Base-by-base conservation (phyloP, 2,329 filamentous ascomycete species). In the Alternaria triticimaculans region DNA sequence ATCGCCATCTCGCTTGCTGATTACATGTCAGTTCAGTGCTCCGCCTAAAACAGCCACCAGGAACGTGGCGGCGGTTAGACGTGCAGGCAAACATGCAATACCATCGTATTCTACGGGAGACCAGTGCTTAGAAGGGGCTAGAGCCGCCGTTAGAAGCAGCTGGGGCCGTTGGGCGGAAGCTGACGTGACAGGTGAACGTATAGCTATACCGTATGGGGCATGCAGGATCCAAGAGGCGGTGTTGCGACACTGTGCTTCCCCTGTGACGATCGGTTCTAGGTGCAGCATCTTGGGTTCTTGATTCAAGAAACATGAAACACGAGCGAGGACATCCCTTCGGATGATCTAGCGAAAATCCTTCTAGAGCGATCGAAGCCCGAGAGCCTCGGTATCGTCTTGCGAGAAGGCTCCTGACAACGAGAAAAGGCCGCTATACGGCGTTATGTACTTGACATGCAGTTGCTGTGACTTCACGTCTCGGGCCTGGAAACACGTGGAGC, bases 1-100 rank as follows among this genome's bases (percentile, higher is more conserved):
- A 46, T 53, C 43, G 49, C 68, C 63, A 70, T 72, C 63, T 71
- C 69, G 66, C 71, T 70, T 69, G 63, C 45, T 62, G 58, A 62
- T 63, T 65, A 55, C 62, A 53, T 58, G 48, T 55, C 59, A 62
- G 59, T 60, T 58, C 49, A 62, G 57, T 48, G 28, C 63, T 41
- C 64, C 66, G 63, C 67, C 37, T 64, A 58, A 61, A 60, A 62
- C 58, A 63, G 65, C 64, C 63, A 69, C 62, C 64, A 51, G 58
- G 50, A 41, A 50, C 58, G 50, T 55, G 30, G 30, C 18, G 50
- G 46, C 57, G 54, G 58, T 56, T 65, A 53, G 58, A 43, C 63
- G 62, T 69, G 66, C 51, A 69, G 49, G 30, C 9, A 53, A 8
- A 23, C 20, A 53, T 23, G 18, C 4, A 54, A 60, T 53, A 48